A percentile compares a stretch with the other conserved stretches of the same genome.
These are phyloP conservation scores for Sporothrix curviconia DNA, from an alignment of 2,329 filamentous ascomycete species.

Conservation along the genomic window DNA sequence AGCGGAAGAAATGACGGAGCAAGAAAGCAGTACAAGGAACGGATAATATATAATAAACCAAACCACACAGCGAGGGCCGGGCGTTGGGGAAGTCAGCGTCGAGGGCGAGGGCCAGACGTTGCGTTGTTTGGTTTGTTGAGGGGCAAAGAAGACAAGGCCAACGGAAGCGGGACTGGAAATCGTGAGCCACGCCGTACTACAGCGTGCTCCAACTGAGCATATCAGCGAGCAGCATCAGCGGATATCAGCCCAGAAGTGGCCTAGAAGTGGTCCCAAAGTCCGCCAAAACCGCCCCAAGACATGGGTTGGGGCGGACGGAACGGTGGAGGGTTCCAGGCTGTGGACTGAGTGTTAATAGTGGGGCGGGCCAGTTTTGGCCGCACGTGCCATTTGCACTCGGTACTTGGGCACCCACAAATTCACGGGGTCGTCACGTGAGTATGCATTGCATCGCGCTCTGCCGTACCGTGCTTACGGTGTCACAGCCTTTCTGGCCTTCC, in stretches of 20 bases:
- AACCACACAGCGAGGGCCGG: not conserved
- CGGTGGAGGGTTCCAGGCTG: not conserved
- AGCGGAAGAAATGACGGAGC: not conserved
- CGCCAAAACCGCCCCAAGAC: too few relatives aligned
- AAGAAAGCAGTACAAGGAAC: not conserved
- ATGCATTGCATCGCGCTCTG: too few relatives aligned
- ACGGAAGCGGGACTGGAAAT: not conserved
- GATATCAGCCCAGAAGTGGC: not conserved
- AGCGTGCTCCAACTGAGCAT: too few relatives aligned
- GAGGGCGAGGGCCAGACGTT: not conserved
- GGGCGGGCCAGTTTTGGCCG: too few relatives aligned
- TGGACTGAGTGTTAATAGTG: too few relatives aligned
- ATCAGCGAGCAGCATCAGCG: not conserved
- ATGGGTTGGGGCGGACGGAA: slow-evolving; percentile 2
- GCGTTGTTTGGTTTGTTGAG: slow-evolving; percentile 3
- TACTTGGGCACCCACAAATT: too few relatives aligned
- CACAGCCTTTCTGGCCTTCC: too few relatives aligned
- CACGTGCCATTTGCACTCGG: too few relatives aligned
- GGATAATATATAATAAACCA: not conserved
- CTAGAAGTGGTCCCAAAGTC: too few relatives aligned
- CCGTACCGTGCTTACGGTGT: too few relatives aligned
- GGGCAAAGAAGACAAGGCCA: too few relatives aligned
- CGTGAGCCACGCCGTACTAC: not conserved
- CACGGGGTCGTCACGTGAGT: too few relatives aligned
- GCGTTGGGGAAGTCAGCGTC: not conserved